Evolutionary conservation across 1,139 yeast species (phyloP).

Genomic region (Zygoascus sp.): DNA sequence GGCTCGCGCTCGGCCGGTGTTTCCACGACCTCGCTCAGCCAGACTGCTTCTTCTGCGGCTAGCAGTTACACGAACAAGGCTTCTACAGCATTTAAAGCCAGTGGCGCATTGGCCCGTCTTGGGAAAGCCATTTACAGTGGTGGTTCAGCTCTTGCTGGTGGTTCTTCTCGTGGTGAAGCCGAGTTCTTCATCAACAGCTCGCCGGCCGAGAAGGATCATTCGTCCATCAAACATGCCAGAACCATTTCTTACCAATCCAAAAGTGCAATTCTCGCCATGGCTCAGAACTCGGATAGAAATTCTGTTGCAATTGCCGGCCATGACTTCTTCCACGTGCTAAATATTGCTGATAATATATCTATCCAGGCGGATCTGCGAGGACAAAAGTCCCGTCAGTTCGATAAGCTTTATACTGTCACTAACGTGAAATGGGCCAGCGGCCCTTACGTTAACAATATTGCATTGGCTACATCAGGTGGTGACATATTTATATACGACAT

Average conservation of each 20-base stretch:
- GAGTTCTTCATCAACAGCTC: constrained; percentile 1
- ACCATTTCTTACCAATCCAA: constrained; percentile 21
- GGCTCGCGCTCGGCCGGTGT: not conserved
- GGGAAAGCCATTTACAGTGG: constrained; percentile 32
- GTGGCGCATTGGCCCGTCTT: constrained; percentile 30
- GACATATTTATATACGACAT: constrained; percentile 45
- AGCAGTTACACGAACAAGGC: constrained; percentile 24
- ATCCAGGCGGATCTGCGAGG: constrained; percentile 22
- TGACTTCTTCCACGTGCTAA: constrained; percentile 32
- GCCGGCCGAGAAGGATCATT: not conserved
- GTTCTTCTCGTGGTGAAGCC: not conserved
- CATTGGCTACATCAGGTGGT: constrained; percentile 32
- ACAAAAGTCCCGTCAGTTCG: constrained; percentile 26
- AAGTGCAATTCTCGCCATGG: constrained; percentile 32
- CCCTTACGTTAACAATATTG: constrained; percentile 26
- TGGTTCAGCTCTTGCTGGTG: constrained; percentile 16
- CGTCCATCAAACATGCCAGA: not conserved
- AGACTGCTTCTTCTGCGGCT: not conserved
- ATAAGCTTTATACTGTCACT: constrained; percentile 33
- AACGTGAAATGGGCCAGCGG: constrained; percentile 38
- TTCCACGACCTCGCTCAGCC: not conserved
- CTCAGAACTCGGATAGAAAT: constrained; percentile 26
- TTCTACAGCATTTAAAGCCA: constrained; percentile 27
- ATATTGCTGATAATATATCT: constrained; percentile 21
- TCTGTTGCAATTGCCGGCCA: constrained; percentile 34